These are phyloP conservation scores for Ceratocystis papillata DNA, from an alignment of 2,329 filamentous ascomycete species.

Conservation along the genomic window DNA sequence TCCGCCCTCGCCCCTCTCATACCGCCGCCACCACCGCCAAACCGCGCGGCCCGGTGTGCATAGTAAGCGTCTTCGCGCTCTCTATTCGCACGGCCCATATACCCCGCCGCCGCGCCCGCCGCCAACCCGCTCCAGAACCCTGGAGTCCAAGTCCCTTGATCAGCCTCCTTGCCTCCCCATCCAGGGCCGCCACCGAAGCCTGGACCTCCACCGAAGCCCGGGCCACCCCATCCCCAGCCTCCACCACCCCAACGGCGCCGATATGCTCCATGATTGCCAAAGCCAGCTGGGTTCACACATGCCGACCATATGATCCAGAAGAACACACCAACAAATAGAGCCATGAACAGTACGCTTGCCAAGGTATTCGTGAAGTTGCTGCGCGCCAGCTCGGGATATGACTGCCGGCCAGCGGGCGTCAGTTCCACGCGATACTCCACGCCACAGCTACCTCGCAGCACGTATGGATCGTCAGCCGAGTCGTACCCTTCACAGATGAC, in stretches of 20 bases:
- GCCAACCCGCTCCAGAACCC: conserved; percentile 65
- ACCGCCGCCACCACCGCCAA: neutral
- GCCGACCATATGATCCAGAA: conserved; percentile 52
- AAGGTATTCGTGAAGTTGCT: conserved; percentile 27
- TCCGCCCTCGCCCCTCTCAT: conserved; percentile 12
- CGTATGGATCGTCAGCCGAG: conserved; percentile 63
- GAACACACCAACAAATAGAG: conserved; percentile 50
- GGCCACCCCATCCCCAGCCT: conserved; percentile 17
- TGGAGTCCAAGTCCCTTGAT: conserved; percentile 49
- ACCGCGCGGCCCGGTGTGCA: neutral
- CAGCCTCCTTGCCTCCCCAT: conserved; percentile 27
- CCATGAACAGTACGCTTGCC: conserved; percentile 44
- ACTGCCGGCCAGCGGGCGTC: conserved; percentile 63
- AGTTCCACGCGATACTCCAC: conserved; percentile 77
- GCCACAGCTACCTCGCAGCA: conserved; percentile 86
- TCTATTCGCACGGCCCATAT: conserved; percentile 46
- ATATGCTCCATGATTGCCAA: conserved; percentile 30
- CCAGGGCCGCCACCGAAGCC: conserved; percentile 35
- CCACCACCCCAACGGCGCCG: conserved; percentile 29
- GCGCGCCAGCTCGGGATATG: conserved; percentile 48
- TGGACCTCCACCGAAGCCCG: conserved; percentile 25
- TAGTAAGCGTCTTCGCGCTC: conserved; percentile 26
- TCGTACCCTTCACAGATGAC: conserved; percentile 88
- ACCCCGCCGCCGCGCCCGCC: conserved; percentile 58
- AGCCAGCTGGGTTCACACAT: conserved; percentile 29